Percentiles rank a stretch among this genome's conserved stretches.
Evolutionary conservation across 176 grass and related monocot genomes (phyloP).

Genomic region (Ananas comosus): DNA sequence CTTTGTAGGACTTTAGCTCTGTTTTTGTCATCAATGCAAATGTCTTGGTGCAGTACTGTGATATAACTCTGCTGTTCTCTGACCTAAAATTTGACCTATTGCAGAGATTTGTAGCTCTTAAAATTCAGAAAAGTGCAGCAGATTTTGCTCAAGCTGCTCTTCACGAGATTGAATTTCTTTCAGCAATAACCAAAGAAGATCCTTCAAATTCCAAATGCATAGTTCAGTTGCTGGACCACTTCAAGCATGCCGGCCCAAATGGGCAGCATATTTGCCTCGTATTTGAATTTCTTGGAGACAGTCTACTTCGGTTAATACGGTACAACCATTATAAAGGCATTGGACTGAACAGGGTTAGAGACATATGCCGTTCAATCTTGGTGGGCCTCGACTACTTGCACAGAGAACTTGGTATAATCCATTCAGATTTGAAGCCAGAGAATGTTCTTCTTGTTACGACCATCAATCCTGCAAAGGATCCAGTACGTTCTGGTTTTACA

Average conservation of each 20-base stretch:
- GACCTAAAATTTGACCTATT: conserved; percentile 5
- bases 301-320: conserved; percentile 77
- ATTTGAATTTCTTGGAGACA: conserved; percentile 95
- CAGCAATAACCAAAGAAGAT: conserved; percentile 58
- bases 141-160: conserved; percentile 94
- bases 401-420: conserved; percentile 79
- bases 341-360: conserved; percentile 49
- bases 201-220: conserved; percentile 69
- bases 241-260: conserved; percentile 80
- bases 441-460: conserved; percentile 83
- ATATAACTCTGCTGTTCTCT: conserved; percentile 8
- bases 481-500: conserved; percentile 56
- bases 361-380: conserved; percentile 85
- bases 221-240: conserved; percentile 82
- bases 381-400: conserved; percentile 93
- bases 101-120: conserved; percentile 88
- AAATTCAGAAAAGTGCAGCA: conserved; percentile 88
- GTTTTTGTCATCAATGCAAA: not conserved
- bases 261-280: conserved; percentile 93
- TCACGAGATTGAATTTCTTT: conserved; percentile 88
- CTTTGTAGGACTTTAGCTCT: no score
- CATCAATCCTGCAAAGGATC: conserved; percentile 86
- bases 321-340: conserved; percentile 96
- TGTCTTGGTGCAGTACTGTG: not conserved
- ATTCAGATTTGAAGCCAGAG: conserved; percentile 87